Base-by-base conservation (phyloP, 1,139 yeast genomes). In the Taiozyma sp. region DNA sequence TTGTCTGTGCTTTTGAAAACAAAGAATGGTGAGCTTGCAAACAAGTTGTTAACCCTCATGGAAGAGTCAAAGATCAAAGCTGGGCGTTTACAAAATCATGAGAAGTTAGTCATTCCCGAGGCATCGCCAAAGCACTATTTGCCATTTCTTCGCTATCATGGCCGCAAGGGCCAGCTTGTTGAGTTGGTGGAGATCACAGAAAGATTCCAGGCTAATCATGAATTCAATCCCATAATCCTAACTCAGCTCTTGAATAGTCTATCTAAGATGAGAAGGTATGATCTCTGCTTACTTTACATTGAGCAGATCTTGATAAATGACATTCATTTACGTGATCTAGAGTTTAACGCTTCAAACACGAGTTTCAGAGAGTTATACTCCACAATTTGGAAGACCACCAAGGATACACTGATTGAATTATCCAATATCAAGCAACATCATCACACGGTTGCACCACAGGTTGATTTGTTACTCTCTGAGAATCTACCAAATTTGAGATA, bases 71-170 rank as follows among this genome's bases (percentile, higher is more conserved):
- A 44, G 26, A 16, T 11, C 7, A 29, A 28, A 39, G 24, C 30
- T 13, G 16, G 32, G 44, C 3, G 14, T 24, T 11, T 51, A 50
- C 5, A 47, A 54, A 4, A 46, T 49, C 4, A 41, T 14, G 51
- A 50, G 5, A 47, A 55, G 3, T 44, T 50, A 6, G 42, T 59
- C 9, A 50, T 59, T 6, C 62, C 62, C 8, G 50, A 57, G 2
- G 57, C 56, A 2, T 52, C 52, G 9, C 7, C 61, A 1, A 51
- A 55, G 24, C 62, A 58, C 44, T 61, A 59, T 42, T 45, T 56
- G 19, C 55, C 61, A 21, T 59, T 60, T 35, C 37, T 57, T 13
- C 44, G 50, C 19, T 43, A 54, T 44, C 60, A 34, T 47, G 58
- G 60, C 2, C 47, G 51, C 8, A 22, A 42, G 1, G 46, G 46